phyloP scores from a whole-genome alignment of 2,329 filamentous ascomycete genomes.

The Exserohilum rostratum region DNA sequence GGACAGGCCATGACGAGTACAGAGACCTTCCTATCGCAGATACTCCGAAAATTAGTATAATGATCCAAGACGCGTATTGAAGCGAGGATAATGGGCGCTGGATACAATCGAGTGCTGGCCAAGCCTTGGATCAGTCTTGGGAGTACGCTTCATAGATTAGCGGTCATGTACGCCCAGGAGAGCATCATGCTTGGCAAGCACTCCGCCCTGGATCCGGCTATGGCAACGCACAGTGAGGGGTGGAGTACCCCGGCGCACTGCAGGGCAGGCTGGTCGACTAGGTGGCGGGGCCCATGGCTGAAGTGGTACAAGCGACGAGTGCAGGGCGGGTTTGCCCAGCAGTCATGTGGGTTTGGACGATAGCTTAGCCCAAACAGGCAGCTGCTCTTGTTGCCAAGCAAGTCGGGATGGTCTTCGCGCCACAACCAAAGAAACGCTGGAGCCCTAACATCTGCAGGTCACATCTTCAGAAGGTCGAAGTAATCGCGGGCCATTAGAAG shows the following conservation, averaged over 20 bases:
- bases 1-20: slow-evolving; percentile 17
- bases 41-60: slow-evolving; percentile 41
- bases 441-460: slow-evolving; percentile 1
- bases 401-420: slow-evolving; percentile 12
- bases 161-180: slow-evolving; percentile 20
- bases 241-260: slow-evolving; percentile 5
- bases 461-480: slow-evolving; percentile 1
- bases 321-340: slow-evolving; percentile 1
- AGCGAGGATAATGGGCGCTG: slow-evolving; percentile 22
- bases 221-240: slow-evolving; percentile 14
- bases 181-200: slow-evolving; percentile 25
- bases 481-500: slow-evolving; percentile 2
- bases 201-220: slow-evolving; percentile 20
- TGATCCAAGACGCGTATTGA: slow-evolving; percentile 24
- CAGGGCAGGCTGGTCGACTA: slow-evolving; percentile 6
- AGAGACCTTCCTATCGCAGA: slow-evolving; percentile 46
- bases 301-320: slow-evolving; percentile 2
- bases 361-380: slow-evolving; percentile 23
- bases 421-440: slow-evolving; percentile 8
- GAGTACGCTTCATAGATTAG: slow-evolving; percentile 2
- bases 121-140: slow-evolving; percentile 27
- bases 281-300: slow-evolving; percentile 8
- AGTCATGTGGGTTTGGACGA: slow-evolving; percentile 14
- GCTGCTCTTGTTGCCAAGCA: slow-evolving; percentile 25
- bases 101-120: slow-evolving; percentile 26